Base-by-base conservation (phyloP, 345 rosid species). In the Luvunga scandens region DNA sequence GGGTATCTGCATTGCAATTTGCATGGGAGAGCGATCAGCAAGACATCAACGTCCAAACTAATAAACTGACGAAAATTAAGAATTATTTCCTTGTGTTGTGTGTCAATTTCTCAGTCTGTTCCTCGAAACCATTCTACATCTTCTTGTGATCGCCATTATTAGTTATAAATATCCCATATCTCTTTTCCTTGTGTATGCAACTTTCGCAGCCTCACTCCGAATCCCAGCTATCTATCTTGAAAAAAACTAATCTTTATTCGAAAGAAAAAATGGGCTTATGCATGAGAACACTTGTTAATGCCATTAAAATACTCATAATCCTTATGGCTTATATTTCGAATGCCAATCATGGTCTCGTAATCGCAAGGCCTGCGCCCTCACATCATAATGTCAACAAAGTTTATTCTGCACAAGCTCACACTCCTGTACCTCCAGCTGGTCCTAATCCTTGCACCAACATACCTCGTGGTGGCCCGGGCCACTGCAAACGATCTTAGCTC, bases 351-450 rank as follows among this genome's bases (percentile, higher is more conserved):
- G 50, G 55, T 73, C 27, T 27, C 21, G 34, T 24, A 24, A 55
- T 13, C 28, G 34, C 77, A 4, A 61, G 77, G 77, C 57, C 77
- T 38, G 8, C 28, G 36, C 21, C 5, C 18, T 13, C 50, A 18
- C 3, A 45, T 13, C 50, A 45, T 45, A 45, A 12, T 45, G 50
- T 13, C 50, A 45, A 3, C 18, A 45, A 45, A 45, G 18, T 1
- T 45, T 45, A 45, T 45, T 45, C 50, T 10, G 50, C 13, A 45
- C 50, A 45, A 13, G 31, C 25, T 53, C 39, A 22, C 57, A 18
- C 24, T n/a, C 72, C 78, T 31, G 71, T 76, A 33, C 78, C 78
- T 14, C 71, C 63, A 9, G 1, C 8, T 9, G 72, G 72, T n/a
- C 72, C 2, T 31, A 66, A 34, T 66, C 78, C 78, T 6, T 67